A percentile compares a stretch with the other conserved stretches of the same genome.
Evolutionary conservation across 129 eudicot species (phyloP).

Genomic region (Deinandra increscens): DNA sequence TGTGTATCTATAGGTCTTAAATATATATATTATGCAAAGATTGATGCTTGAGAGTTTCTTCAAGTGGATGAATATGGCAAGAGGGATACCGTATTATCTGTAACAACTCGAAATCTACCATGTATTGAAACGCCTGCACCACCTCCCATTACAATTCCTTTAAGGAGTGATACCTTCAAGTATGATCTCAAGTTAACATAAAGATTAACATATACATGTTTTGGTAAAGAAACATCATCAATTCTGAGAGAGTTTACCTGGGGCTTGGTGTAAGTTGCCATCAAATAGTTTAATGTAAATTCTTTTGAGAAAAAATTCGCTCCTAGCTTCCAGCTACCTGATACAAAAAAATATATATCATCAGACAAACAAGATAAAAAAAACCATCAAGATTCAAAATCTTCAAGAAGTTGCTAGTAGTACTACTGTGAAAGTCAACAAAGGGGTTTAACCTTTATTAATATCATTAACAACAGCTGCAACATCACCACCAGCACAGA

Average conservation of each 20-base stretch:
- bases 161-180: slow-evolving; percentile 73
- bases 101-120: slow-evolving; percentile 95
- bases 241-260: slow-evolving; percentile 46
- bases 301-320: slow-evolving; percentile 64
- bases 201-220: slow-evolving; percentile 1
- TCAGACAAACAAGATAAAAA: slow-evolving; percentile 13
- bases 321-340: slow-evolving; percentile 77
- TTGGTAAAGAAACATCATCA: background rate
- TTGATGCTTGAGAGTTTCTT: slow-evolving; percentile 3
- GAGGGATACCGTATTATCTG: slow-evolving; percentile 81
- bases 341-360: slow-evolving; percentile 14
- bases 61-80: slow-evolving; percentile 13
- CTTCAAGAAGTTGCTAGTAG: background rate
- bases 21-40: background rate
- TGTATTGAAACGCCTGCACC: slow-evolving; percentile 93
- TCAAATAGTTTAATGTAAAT: slow-evolving; percentile 66
- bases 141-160: slow-evolving; percentile 98
- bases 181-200: slow-evolving; percentile 20
- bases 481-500: slow-evolving; percentile 99
- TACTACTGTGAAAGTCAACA: background rate
- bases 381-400: background rate
- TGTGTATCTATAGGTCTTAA: no score
- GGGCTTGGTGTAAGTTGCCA: slow-evolving; percentile 81
- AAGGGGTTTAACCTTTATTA: slow-evolving; percentile 42
- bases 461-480: slow-evolving; percentile 67